Evolutionary conservation across 345 rosid genomes (phyloP), one percentile per base, ranked within the genome.

Genomic region (Aquilaria malaccensis): DNA sequence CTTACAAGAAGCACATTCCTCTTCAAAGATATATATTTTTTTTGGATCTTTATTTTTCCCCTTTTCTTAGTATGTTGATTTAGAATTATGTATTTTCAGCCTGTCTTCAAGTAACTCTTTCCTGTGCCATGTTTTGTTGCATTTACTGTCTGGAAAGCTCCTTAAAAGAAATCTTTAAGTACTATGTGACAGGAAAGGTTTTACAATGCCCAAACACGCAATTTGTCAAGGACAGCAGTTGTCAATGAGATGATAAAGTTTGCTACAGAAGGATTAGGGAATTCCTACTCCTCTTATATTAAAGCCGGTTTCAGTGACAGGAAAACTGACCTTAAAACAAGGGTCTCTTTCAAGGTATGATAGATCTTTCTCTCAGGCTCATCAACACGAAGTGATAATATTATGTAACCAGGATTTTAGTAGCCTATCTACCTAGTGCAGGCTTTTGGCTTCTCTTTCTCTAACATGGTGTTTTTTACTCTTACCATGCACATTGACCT

Each of bases 341-440:
- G 91, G 67, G 76, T 89, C 56, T 86, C 96, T 30, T 92, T 89
- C 80, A 86, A 82, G 95, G 96, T 89, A 69, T 70, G 74, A 63
- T 41, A 53, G 45, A 52, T 37, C 14, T 31, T 51, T 51, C 70
- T 64, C 15, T 47, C 15, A 32, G 33, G 33, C 37, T 57, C 10
- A 22, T 37, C 7, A 37, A 9, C 43, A 37, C 22, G 22, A 22
- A 22, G 22, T 22, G 22, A 22, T 22, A 22, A 22, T 37, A 37
- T 37, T 9, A 37, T 37, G 43, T 37, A 37, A 4, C 7, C 7
- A 37, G 22, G 22, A 13, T 63, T 60, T 52, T 32, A 51, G 41
- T 30, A 10, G 56, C 11, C 56, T 6, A 13, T 10, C 31, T 53
- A 11, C 13, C 12, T 53, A 1, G 11, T 53, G 33, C 10, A 15